Base-by-base conservation (phyloP, 768 basidiomycete species). In the Collybia mongolica region DNA sequence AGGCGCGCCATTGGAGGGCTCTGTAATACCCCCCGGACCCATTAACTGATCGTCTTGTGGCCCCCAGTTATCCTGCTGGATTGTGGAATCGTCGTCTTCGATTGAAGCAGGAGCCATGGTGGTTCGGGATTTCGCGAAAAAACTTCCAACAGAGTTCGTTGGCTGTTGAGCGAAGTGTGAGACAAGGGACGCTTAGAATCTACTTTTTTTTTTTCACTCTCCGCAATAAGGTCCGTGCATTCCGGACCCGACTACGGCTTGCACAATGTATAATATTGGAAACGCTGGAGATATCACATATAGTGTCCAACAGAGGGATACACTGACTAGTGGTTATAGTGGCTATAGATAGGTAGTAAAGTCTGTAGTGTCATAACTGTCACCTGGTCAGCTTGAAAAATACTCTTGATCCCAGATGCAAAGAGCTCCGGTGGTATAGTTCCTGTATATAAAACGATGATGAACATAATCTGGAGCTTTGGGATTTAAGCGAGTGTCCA, bases 41-140 rank as follows among this genome's bases (percentile, higher is more conserved):
- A 75, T 69, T 51, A 61, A 47, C 62, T 74, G 73, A 52, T 76
- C 77, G 46, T 77, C 78, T 69, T 73, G 71, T 61, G 76, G 66
- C 54, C 65, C 72, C 81, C 81, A 83, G 62, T 71, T 77, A 58
- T 74, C 74, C 58, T 66, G 65, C 54, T 66, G 69, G 55, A 67
- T 61, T 39, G 63, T 39, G 52, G 62, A 53, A 42, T 70, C 68
- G 51, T 70, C 70, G 44, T 59, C 54, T 51, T 59, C 57, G 42
- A 46, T 49, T 37, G 52, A 50, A 35, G 59, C 28, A 35, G 57
- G 51, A 42, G 57, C 57, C 59, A 60, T 63, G 44, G 45, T 17
- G 39, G 50, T 48, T 49, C 36, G 37, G 48, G 50, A 26, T 46
- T 44, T 46, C 20, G 14, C 28, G 42, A 17, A 53, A 55, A 26